Percentiles rank a stretch among this genome's conserved stretches.
Conservation (phyloP, 2,329 filamentous ascomycete genomes). For the Hymenoscyphus fructigenus region DNA sequence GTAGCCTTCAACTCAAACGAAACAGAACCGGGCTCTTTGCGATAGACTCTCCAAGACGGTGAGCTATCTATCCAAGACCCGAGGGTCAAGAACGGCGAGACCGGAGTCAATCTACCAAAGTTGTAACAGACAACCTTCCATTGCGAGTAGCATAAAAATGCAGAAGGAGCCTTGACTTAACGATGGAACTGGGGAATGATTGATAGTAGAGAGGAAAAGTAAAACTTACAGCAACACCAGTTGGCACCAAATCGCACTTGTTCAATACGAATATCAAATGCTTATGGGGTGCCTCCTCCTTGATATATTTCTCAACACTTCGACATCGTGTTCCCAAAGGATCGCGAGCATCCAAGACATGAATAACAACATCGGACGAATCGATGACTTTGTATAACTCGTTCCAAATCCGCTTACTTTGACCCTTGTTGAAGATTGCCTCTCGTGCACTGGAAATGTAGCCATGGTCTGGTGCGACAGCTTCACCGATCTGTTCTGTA, state of each 20-base stretch:
- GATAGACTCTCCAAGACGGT: slow-evolving; percentile 87
- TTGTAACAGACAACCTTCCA: slow-evolving; percentile 97
- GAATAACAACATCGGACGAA: slow-evolving; percentile 93
- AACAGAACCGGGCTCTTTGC: slow-evolving; percentile 68
- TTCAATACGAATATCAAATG: slow-evolving; percentile 88
- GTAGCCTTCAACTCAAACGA: slow-evolving; percentile 97
- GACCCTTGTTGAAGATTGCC: slow-evolving; percentile 90
- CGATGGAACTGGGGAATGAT: slow-evolving; percentile 43
- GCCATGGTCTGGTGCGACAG: slow-evolving; percentile 42
- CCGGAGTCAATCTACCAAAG: slow-evolving; percentile 88
- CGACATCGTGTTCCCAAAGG: slow-evolving; percentile 87
- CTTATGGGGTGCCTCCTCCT: slow-evolving; percentile 92
- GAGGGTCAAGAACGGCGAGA: slow-evolving; percentile 63
- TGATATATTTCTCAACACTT: slow-evolving; percentile 89
- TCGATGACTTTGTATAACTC: slow-evolving; percentile 95
- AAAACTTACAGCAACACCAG: slow-evolving; percentile 86
- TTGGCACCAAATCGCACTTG: slow-evolving; percentile 91
- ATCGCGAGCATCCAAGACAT: slow-evolving; percentile 87
- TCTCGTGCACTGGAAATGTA: slow-evolving; percentile 67
- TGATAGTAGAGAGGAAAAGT: slow-evolving; percentile 10
- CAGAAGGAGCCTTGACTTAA: slow-evolving; percentile 88
- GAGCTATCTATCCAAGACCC: slow-evolving; percentile 67
- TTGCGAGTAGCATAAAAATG: slow-evolving; percentile 56
- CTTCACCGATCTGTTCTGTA: slow-evolving; percentile 47
- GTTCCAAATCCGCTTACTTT: slow-evolving; percentile 96